Evolutionary conservation across 495 filamentous ascomycete genomes (phyloP).

Genomic region (Talaromyces thailandensis): DNA sequence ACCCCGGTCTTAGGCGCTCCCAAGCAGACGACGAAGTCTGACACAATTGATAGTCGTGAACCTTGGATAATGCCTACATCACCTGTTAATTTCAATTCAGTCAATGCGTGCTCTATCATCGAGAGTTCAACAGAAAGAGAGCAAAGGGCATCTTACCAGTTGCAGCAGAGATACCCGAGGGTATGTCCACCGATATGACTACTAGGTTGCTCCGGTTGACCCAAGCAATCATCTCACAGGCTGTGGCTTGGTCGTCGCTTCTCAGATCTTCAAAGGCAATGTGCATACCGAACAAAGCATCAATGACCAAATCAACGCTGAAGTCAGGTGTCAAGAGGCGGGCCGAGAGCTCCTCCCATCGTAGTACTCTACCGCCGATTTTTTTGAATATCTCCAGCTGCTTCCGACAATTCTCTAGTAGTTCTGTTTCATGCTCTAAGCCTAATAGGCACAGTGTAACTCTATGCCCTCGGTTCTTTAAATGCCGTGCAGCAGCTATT

Average conservation of each 20-base stretch:
- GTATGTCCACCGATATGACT: slow-evolving; percentile 77
- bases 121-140: slow-evolving; percentile 13
- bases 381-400: slow-evolving; percentile 71
- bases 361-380: slow-evolving; percentile 62
- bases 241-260: slow-evolving; percentile 70
- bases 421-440: slow-evolving; percentile 60
- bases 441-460: slow-evolving; percentile 80
- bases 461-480: slow-evolving; percentile 68
- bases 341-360: slow-evolving; percentile 39
- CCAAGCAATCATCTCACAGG: slow-evolving; percentile 79
- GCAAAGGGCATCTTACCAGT: slow-evolving; percentile 46
- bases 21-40: slow-evolving; percentile 69
- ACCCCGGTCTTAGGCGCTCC: slow-evolving; percentile 80
- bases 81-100: slow-evolving; percentile 18
- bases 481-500: slow-evolving; percentile 76
- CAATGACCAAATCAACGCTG: slow-evolving; percentile 72
- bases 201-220: slow-evolving; percentile 71
- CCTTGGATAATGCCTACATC: slow-evolving; percentile 52
- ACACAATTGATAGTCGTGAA: slow-evolving; percentile 60
- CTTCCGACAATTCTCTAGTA: slow-evolving; percentile 63
- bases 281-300: slow-evolving; percentile 79
- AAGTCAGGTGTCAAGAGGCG: slow-evolving; percentile 49
- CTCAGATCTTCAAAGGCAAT: slow-evolving; percentile 75
- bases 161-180: slow-evolving; percentile 74
- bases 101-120: not conserved